Percentiles rank a stretch among this genome's conserved stretches.
Evolutionary conservation across 129 eudicot genomes (phyloP).

Genomic region (Flaveria ramosissima): DNA sequence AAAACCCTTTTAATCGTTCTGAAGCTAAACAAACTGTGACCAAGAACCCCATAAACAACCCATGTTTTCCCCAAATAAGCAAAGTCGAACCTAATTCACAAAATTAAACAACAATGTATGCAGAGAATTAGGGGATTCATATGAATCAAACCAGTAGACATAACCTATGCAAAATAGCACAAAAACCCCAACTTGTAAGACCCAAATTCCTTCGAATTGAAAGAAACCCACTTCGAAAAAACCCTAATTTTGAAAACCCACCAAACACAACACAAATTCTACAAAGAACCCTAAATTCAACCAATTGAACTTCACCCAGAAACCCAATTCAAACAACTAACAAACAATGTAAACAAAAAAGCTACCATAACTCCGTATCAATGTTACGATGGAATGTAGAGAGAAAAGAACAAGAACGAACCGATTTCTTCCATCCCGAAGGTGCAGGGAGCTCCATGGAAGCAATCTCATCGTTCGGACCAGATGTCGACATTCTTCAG

Average conservation of each 20-base stretch:
- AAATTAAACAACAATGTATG: conserved; percentile 11
- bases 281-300: conserved; percentile 15
- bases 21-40: not conserved
- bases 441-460: conserved; percentile 79
- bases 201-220: conserved; percentile 17
- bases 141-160: conserved; percentile 4
- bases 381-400: conserved; percentile 12
- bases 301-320: not conserved
- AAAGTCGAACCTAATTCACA: conserved; percentile 16
- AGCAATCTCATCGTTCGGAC: conserved; percentile 43
- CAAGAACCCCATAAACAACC: not conserved
- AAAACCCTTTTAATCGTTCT: not conserved
- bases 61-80: conserved; percentile 16
- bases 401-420: conserved; percentile 33
- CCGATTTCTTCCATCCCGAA: conserved; percentile 69
- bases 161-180: not conserved
- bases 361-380: not conserved
- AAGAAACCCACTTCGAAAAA: not conserved
- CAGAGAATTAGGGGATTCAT: not conserved
- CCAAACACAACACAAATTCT: conserved; percentile 21
- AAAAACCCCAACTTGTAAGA: not conserved
- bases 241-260: conserved; percentile 34
- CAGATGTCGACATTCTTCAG: conserved; percentile 51
- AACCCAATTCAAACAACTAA: conserved; percentile 29
- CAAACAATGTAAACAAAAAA: conserved; percentile 21